Percentiles rank a stretch among this genome's conserved stretches.
phyloP scores from a whole-genome alignment of 805 yeast genomes.

The Isabelozyma rhagii region DNA sequence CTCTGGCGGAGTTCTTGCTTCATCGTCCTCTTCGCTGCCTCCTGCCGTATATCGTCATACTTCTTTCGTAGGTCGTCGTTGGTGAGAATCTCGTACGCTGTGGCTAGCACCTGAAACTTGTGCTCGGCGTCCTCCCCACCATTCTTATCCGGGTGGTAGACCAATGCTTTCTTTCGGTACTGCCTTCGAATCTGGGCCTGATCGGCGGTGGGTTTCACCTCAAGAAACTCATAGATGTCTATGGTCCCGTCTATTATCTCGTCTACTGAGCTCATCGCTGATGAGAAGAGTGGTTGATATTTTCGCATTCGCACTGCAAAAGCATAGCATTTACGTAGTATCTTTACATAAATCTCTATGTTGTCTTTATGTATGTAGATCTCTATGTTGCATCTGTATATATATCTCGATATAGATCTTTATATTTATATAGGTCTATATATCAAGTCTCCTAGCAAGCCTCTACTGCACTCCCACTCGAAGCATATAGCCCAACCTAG shows the following conservation, averaged over 20 bases:
- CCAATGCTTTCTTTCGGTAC: slow-evolving; percentile 33
- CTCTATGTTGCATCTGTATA: no score
- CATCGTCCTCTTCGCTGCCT: slow-evolving; percentile 7
- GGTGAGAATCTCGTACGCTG: slow-evolving; percentile 29
- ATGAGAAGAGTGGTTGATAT: slow-evolving; percentile 26
- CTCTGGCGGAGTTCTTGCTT: slow-evolving; percentile 17
- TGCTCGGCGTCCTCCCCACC: slow-evolving; percentile 16
- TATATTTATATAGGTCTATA: no score
- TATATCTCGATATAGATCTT: no score
- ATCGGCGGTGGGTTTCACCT: slow-evolving; percentile 18
- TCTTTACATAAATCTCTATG: no score
- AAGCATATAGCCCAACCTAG: no score
- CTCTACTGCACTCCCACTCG: neutral
- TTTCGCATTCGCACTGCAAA: slow-evolving; percentile 16
- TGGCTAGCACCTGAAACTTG: slow-evolving; percentile 28
- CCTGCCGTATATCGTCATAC: slow-evolving; percentile 27
- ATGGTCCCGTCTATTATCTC: slow-evolving; percentile 16
- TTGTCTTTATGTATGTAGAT: no score
- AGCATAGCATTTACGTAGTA: no score
- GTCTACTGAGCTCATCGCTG: slow-evolving; percentile 1
- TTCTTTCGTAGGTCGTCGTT: slow-evolving; percentile 18
- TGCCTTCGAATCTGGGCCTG: slow-evolving; percentile 20
- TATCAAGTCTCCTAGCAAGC: slow-evolving; percentile 14
- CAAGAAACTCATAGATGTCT: slow-evolving; percentile 26
- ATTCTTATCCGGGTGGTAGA: slow-evolving; percentile 42